Conservation (phyloP, 768 basidiomycete species). For the Termitomyces sp. region DNA sequence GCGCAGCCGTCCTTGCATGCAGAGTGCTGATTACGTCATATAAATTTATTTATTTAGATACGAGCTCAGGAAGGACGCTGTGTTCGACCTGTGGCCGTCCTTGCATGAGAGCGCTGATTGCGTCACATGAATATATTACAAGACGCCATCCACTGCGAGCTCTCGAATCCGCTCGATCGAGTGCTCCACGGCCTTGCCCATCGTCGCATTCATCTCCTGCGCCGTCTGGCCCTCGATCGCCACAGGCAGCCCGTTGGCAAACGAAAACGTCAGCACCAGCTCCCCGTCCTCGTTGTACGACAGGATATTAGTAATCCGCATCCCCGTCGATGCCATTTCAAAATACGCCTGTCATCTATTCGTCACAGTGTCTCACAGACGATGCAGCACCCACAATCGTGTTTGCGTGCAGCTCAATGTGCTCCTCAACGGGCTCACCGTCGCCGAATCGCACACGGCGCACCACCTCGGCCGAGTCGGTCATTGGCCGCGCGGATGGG, state of each 20-base stretch:
- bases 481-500: no score
- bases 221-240: not conserved
- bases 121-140: no score
- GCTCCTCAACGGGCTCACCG: slow-evolving; percentile 13
- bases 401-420: slow-evolving; percentile 15
- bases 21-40: no score
- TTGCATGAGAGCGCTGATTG: no score
- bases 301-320: slow-evolving; percentile 19
- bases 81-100: no score
- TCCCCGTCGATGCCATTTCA: slow-evolving; percentile 10
- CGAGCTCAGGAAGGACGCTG: no score
- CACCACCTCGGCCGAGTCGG: no score
- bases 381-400: slow-evolving; percentile 17
- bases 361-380: not conserved
- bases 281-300: slow-evolving; percentile 20
- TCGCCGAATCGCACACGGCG: slow-evolving; percentile 13
- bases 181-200: slow-evolving; percentile 18
- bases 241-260: slow-evolving; percentile 22
- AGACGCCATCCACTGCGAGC: slow-evolving; percentile 13
- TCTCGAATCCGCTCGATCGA: slow-evolving; percentile 20
- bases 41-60: no score
- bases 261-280: slow-evolving; percentile 20
- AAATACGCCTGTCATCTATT: slow-evolving; percentile 19
- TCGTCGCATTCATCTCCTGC: slow-evolving; percentile 15
- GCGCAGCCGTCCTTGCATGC: no score